Percentiles rank a stretch among this genome's conserved stretches.
Evolutionary conservation across 2,329 filamentous ascomycete species (phyloP).

Genomic region (Diatrype stigma): DNA sequence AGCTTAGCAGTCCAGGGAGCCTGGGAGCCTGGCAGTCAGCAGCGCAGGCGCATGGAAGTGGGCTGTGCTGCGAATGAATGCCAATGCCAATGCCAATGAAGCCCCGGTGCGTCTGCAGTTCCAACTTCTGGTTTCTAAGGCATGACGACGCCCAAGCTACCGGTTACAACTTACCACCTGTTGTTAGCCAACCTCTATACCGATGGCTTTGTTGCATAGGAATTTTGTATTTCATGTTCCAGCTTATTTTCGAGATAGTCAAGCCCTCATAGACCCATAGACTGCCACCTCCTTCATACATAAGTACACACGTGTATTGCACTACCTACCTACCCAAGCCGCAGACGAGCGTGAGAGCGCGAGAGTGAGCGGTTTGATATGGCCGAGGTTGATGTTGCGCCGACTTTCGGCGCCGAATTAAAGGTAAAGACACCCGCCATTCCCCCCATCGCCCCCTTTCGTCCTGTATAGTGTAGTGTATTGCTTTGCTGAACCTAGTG

Average conservation of each 20-base stretch:
- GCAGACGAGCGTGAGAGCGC: neutral
- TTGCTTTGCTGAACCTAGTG: constrained; percentile 4
- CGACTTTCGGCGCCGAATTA: constrained; percentile 88
- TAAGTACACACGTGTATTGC: too few species aligned
- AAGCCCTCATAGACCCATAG: too few species aligned
- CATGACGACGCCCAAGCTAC: neutral
- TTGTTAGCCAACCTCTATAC: neutral
- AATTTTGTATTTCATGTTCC: constrained; percentile 16
- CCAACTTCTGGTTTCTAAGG: neutral
- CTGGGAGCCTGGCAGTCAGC: too few species aligned
- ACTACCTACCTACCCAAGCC: too few species aligned
- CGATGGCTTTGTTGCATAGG: neutral
- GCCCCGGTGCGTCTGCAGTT: too few species aligned
- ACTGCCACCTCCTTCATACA: too few species aligned
- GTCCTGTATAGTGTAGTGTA: constrained; percentile 2
- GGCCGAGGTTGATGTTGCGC: constrained; percentile 77
- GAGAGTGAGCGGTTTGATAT: constrained; percentile 39
- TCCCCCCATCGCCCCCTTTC: constrained; percentile 13
- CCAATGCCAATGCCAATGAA: too few species aligned
- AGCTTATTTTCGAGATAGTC: neutral
- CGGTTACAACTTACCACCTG: too few species aligned
- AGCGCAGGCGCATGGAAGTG: too few species aligned
- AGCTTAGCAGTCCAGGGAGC: too few species aligned
- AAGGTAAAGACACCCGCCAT: constrained; percentile 57
- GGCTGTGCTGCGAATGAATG: too few species aligned